These are phyloP conservation scores for Mycena kentingensis DNA, from an alignment of 768 basidiomycete species.

Conservation along the genomic window DNA sequence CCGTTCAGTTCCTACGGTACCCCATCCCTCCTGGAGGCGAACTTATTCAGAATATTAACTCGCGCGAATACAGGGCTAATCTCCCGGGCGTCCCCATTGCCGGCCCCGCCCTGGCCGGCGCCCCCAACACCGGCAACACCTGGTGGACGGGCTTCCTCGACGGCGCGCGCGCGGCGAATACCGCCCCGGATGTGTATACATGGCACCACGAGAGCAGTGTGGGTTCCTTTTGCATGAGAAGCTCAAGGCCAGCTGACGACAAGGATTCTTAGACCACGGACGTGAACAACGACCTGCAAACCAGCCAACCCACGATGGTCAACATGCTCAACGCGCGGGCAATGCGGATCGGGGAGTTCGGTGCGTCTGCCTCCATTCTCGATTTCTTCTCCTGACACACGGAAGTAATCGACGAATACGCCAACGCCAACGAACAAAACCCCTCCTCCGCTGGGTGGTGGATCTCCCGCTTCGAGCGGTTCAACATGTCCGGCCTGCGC, in stretches of 20 bases:
- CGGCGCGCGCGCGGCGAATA: constrained; percentile 15
- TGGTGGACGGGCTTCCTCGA: constrained; percentile 27
- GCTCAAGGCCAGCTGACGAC: neutral
- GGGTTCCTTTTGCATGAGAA: neutral
- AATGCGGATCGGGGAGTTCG: constrained; percentile 16
- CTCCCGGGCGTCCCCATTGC: constrained; percentile 21
- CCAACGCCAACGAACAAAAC: constrained; percentile 19
- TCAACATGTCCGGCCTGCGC: constrained; percentile 23
- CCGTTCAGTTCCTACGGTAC: constrained; percentile 18
- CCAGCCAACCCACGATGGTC: constrained; percentile 22
- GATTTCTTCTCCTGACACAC: neutral
- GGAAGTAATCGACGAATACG: constrained; percentile 26
- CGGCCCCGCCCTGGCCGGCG: constrained; percentile 16
- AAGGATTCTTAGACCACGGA: constrained; percentile 18
- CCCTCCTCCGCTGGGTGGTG: constrained; percentile 25
- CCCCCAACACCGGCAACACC: constrained; percentile 15
- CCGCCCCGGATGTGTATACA: constrained; percentile 24
- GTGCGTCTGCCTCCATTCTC: constrained; percentile 12
- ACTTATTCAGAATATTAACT: neutral
- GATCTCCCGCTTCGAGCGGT: constrained; percentile 26
- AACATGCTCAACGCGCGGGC: constrained; percentile 19
- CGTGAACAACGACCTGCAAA: constrained; percentile 22
- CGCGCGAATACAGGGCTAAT: constrained; percentile 7
- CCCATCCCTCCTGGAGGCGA: neutral
- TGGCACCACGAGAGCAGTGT: constrained; percentile 26